A percentile compares a stretch with the other conserved stretches of the same genome.
Evolutionary conservation across 2,329 filamentous ascomycete genomes (phyloP).

Genomic region (Achaetomium macrosporum): DNA sequence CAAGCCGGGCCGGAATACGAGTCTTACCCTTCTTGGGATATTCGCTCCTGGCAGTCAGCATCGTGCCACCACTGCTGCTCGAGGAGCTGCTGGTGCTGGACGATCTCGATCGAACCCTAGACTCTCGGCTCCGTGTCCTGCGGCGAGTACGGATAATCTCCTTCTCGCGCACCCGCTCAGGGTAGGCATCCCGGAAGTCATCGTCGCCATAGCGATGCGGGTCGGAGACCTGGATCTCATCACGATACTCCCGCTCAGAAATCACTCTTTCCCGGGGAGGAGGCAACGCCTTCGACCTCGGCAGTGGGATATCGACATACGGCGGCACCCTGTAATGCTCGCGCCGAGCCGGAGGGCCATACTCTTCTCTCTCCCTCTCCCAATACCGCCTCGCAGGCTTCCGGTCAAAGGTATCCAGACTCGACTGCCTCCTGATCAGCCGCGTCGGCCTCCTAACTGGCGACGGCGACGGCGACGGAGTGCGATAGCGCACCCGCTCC

Average conservation of each 20-base stretch:
- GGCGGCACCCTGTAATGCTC: conserved; percentile 41
- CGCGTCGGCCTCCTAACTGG: conserved; percentile 51
- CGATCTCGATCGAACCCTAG: conserved; percentile 38
- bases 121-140: conserved; percentile 36
- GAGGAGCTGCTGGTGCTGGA: conserved; percentile 40
- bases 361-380: conserved; percentile 49
- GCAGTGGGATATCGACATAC: conserved; percentile 62
- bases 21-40: conserved; percentile 86
- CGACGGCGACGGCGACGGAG: conserved; percentile 46
- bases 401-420: conserved; percentile 84
- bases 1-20: conserved; percentile 73
- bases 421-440: conserved; percentile 75
- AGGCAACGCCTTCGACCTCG: conserved; percentile 55
- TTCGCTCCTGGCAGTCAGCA: conserved; percentile 48
- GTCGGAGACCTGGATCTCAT: conserved; percentile 64
- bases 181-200: conserved; percentile 55
- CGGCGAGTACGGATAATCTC: conserved; percentile 49
- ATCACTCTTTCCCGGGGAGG: conserved; percentile 49
- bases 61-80: conserved; percentile 44
- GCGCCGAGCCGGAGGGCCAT: conserved; percentile 51
- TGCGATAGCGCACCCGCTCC: conserved; percentile 43
- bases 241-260: conserved; percentile 49
- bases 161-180: conserved; percentile 53
- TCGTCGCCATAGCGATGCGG: conserved; percentile 66
- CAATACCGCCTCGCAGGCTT: conserved; percentile 47